Evolutionary conservation across 192 early-diverging fungal species (phyloP).

Genomic region (Podila epicladia): DNA sequence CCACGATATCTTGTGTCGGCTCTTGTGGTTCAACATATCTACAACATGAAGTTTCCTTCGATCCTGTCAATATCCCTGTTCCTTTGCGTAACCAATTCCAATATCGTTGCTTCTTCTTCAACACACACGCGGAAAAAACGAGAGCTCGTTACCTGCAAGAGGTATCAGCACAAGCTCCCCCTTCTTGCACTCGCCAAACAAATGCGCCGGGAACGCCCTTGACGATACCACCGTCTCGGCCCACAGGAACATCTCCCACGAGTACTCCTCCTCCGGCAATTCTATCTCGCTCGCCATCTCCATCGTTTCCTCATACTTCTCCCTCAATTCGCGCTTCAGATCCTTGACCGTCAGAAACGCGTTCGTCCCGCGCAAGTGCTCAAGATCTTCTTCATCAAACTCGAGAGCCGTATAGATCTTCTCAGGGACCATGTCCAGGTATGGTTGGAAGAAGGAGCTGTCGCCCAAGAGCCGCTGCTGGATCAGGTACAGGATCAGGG

Average conservation of each 20-base stretch:
- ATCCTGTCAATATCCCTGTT: neutral
- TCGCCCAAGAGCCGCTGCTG: slow-evolving; percentile 51
- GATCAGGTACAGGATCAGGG: slow-evolving; percentile 62
- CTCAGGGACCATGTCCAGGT: slow-evolving; percentile 65
- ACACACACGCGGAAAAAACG: neutral
- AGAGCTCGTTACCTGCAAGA: slow-evolving; percentile 44
- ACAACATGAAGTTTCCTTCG: neutral
- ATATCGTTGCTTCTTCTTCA: neutral
- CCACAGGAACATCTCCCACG: slow-evolving; percentile 68
- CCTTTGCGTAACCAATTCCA: neutral
- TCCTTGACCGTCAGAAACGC: slow-evolving; percentile 57
- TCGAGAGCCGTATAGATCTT: slow-evolving; percentile 64
- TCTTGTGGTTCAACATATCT: slow-evolving; percentile 74
- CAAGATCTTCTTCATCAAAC: slow-evolving; percentile 59
- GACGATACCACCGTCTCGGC: slow-evolving; percentile 64
- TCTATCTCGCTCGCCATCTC: slow-evolving; percentile 20
- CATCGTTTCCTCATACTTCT: slow-evolving; percentile 51
- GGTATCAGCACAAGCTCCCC: slow-evolving; percentile 63
- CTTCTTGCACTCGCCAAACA: slow-evolving; percentile 55
- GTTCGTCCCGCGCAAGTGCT: slow-evolving; percentile 63
- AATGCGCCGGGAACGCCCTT: slow-evolving; percentile 64
- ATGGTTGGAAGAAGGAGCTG: slow-evolving; percentile 68
- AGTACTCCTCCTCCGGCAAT: slow-evolving; percentile 19
- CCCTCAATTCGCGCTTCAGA: slow-evolving; percentile 26
- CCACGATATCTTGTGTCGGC: slow-evolving; percentile 66